Evolutionary conservation across 495 filamentous ascomycete genomes (phyloP), one percentile per base, ranked within the genome.

Genomic region (Hypoxylon fragiforme): DNA sequence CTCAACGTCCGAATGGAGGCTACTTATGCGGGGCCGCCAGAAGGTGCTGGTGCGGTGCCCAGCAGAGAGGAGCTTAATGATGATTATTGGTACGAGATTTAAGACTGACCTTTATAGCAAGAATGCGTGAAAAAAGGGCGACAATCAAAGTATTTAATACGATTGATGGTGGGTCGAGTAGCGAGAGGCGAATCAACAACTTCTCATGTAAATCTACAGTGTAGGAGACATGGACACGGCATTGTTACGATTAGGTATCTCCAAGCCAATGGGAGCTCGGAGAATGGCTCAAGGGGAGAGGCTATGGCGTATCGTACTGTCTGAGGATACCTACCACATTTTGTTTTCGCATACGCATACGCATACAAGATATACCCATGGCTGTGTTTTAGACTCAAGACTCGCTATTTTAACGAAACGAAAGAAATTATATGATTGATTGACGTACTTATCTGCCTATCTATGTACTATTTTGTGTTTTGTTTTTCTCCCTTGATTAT

Each of bases 1-100:
- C 74, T 99, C 50, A 99, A 99, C 72, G 88, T 99, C 31, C 76
- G 90, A 50, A 86, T 95, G 69, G 90, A 95, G 63, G 88, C 88
- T 43, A 80, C 79, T 46, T 78, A 84, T 54, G 69, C 77, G 26
- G 81, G 75, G 21, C 81, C 78, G 15, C 73, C 70, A 34, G 70
- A 73, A 12, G 77, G 73, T 26, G 70, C 69, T 1, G 78, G 78
- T 21, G 69, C 71, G 31, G 73, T 87, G 51, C 85, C 85, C 1
- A 76, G 77, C 40, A 71, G 85, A 51, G 82, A 84, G 50, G 84
- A 76, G 18, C 64, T 87, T 37, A 79, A 86, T 67, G 85, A 86
- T 54, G 82, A 88, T 66, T 89, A 86, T 63, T 88, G 77, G 66
- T 89, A 85, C 66, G 81, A 83, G 57, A 79, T 86, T 57, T 83